Base-by-base conservation (phyloP, 768 basidiomycete genomes). In the Trametes cubensis region DNA sequence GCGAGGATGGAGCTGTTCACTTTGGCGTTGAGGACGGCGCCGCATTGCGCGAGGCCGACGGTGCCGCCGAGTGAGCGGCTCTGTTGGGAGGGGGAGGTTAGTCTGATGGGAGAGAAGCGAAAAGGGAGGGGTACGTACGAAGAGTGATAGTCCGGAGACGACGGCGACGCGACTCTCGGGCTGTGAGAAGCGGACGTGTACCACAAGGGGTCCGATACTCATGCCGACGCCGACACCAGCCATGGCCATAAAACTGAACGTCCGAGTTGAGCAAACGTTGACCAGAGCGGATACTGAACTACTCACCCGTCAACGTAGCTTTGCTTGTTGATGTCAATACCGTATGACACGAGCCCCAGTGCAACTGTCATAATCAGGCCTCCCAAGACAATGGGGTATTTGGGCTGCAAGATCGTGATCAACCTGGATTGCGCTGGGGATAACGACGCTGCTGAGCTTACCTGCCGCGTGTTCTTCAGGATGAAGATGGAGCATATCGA, bases 1-100 rank as follows among this genome's bases (percentile, higher is more conserved):
- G 65, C 45, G 18, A 63, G 28, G 61, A 84, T 70, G 55, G 74
- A 74, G 21, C 67, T 26, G 28, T 70, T 70, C 28, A 81, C 81
- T 69, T 76, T 81, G 38, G 75, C 70, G 62, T 77, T 76, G 56
- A 83, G 75, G 21, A 84, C 72, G 8, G 83, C 79, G 44, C 77
- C 76, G 54, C 82, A 83, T 63, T 84, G 83, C 0, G 83, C 81
- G 41, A 84, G 77, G 23, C 83, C 82, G 41, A 82, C 67, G 0
- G 81, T 83, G 10, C 83, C 83, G n/a, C 83, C 83, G 41, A 83
- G 70, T 0, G 78, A 70, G 17, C 79, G 76, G 72, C 79, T 80
- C 81, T 83, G 63, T 28, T 5, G 20, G 23, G 25, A 11, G 41
- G n/a, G 48, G 51, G 38, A 58, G 14, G 18, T 42, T 10, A 25